Base-by-base conservation (phyloP, 495 filamentous ascomycete species). In the Symbiotaphrina buchneri region DNA sequence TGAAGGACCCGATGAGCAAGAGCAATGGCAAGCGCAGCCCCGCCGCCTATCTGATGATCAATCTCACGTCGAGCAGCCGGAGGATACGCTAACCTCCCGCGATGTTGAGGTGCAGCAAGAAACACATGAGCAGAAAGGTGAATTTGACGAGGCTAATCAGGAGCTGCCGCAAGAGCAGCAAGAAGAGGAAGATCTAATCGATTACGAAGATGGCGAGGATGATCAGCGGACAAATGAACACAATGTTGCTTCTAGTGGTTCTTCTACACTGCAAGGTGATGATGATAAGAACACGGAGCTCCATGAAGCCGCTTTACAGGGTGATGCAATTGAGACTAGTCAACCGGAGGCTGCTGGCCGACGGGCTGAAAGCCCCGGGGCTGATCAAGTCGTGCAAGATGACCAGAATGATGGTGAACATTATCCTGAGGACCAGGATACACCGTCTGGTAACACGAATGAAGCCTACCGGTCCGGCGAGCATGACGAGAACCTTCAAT, bases 121-220 rank as follows among this genome's bases (percentile, higher is more conserved):
- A 28, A 25, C 39, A 25, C n/a, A n/a, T n/a, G 39, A 40, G 10
- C 37, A 47, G 10, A 38, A 48, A 8, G 35, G 45, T 25, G 42
- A 34, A 30, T 41, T 48, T 21, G 38, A 46, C 29, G 24, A 44
- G 26, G 43, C 47, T 30, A n/a, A 21, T 15, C 16, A 6, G 17
- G 11, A 30, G 14, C 17, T 25, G 20, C 11, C 10, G 10, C 18
- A 37, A 21, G 34, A 21, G 13, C 33, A 28, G 15, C 32, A 25
- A 21, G 26, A 24, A 18, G 37, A 39, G 10, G 34, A 37, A 11
- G 47, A 49, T 34, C 43, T 46, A 34, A 47, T 49, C 30, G 39
- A 40, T 22, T 39, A 47, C 15, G 41, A 43, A 17, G 41, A 38
- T 14, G 33, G 35, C 10, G 22, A 33, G 17, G 44, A 39, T 7